Percentiles rank a stretch among this genome's conserved stretches.
These are phyloP conservation scores for Candida glucosophila DNA, from an alignment of 1,139 yeast species.

Conservation along the genomic window DNA sequence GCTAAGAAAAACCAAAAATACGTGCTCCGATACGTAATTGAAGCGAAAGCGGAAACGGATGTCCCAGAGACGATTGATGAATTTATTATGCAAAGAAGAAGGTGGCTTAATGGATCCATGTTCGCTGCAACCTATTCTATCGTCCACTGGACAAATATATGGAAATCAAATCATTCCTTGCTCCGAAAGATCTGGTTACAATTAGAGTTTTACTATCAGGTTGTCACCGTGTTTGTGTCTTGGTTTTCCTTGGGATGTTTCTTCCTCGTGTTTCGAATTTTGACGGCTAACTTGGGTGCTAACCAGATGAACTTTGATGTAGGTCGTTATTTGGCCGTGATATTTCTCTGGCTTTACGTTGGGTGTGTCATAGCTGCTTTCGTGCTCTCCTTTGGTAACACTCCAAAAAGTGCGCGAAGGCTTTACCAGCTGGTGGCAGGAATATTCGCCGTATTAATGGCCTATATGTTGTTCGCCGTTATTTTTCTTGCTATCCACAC, in stretches of 20 bases:
- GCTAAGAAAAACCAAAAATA: conserved; percentile 59
- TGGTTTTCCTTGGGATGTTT: conserved; percentile 78
- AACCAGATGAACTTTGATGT: conserved; percentile 35
- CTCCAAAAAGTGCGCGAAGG: conserved; percentile 38
- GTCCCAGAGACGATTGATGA: conserved; percentile 71
- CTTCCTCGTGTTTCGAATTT: conserved; percentile 62
- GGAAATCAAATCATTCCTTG: conserved; percentile 62
- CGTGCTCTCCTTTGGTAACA: conserved; percentile 41
- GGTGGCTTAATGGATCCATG: conserved; percentile 83
- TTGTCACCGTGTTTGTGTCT: conserved; percentile 56
- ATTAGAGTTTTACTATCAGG: conserved; percentile 63
- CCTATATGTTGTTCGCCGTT: conserved; percentile 58
- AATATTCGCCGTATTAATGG: conserved; percentile 38
- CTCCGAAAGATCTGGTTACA: conserved; percentile 55
- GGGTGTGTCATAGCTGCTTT: conserved; percentile 36
- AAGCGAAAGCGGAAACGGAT: conserved; percentile 77
- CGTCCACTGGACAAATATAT: conserved; percentile 61
- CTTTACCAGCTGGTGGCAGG: conserved; percentile 35
- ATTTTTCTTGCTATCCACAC: conserved; percentile 75
- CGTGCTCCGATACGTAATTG: conserved; percentile 62
- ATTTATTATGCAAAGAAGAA: conserved; percentile 66
- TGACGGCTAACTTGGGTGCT: conserved; percentile 49
- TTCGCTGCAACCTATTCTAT: conserved; percentile 76
- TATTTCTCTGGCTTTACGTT: conserved; percentile 36
- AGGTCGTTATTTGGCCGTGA: conserved; percentile 34